These are phyloP conservation scores for Scopulariopsis brevicaulis DNA, from an alignment of 2,329 filamentous ascomycete genomes.

Conservation along the genomic window DNA sequence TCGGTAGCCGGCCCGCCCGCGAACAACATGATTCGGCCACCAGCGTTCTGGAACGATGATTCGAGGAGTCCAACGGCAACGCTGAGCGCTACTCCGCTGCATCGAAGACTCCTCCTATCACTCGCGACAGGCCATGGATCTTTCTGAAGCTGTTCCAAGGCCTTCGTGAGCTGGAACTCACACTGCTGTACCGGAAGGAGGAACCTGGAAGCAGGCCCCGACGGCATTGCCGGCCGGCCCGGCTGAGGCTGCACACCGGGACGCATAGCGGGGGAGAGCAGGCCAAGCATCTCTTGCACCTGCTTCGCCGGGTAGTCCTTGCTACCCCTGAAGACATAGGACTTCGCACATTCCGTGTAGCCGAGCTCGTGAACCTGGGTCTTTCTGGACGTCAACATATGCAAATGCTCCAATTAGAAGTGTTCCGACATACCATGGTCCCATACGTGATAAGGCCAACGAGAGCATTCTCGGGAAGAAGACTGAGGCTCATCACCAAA, in stretches of 20 bases:
- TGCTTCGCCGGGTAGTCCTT: slow-evolving; percentile 98
- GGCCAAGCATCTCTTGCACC: slow-evolving; percentile 97
- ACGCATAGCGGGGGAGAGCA: slow-evolving; percentile 60
- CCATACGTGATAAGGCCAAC: slow-evolving; percentile 81
- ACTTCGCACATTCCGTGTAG: slow-evolving; percentile 96
- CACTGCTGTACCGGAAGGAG: slow-evolving; percentile 89
- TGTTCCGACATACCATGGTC: slow-evolving; percentile 58
- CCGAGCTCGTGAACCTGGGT: slow-evolving; percentile 96
- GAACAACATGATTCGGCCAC: slow-evolving; percentile 94
- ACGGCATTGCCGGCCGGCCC: slow-evolving; percentile 60
- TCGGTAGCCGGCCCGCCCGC: slow-evolving; percentile 91
- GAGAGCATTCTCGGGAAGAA: slow-evolving; percentile 70
- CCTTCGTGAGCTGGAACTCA: slow-evolving; percentile 95
- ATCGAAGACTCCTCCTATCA: slow-evolving; percentile 80
- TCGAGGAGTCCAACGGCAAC: slow-evolving; percentile 89
- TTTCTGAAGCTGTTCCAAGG: slow-evolving; percentile 87
- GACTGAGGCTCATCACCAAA: slow-evolving; percentile 72
- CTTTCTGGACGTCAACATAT: slow-evolving; percentile 27
- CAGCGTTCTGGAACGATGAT: slow-evolving; percentile 89
- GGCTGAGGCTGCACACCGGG: slow-evolving; percentile 59
- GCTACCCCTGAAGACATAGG: slow-evolving; percentile 93
- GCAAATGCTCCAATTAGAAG: neutral
- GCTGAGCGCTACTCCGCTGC: slow-evolving; percentile 91
- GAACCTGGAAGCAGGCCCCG: slow-evolving; percentile 80
- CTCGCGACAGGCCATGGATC: slow-evolving; percentile 96